Conservation (phyloP, 2,329 filamentous ascomycete genomes). For the Arthrobotrys conoides region DNA sequence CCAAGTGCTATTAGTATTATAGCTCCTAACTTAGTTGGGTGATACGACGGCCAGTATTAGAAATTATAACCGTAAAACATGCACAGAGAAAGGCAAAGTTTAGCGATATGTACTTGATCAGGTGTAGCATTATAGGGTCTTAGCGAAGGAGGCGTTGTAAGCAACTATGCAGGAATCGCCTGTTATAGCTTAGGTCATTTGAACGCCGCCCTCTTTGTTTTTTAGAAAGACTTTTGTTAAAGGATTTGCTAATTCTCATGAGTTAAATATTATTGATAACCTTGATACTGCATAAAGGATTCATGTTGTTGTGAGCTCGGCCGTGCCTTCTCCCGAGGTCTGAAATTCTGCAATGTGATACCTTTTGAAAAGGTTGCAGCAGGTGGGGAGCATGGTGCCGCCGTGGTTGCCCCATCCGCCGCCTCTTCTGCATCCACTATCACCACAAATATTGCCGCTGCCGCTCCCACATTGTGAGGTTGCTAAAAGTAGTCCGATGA, state of each 20-base stretch:
- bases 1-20: slow-evolving; percentile 18
- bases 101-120: slow-evolving; percentile 39
- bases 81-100: slow-evolving; percentile 31
- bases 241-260: slow-evolving; percentile 16
- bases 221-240: not conserved
- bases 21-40: slow-evolving; percentile 18
- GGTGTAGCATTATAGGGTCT: slow-evolving; percentile 28
- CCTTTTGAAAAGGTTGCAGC: not conserved
- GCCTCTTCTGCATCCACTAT: slow-evolving; percentile 13
- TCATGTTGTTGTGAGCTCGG: slow-evolving; percentile 6
- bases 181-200: slow-evolving; percentile 12
- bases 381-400: slow-evolving; percentile 5
- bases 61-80: slow-evolving; percentile 40
- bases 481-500: slow-evolving; percentile 22
- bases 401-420: slow-evolving; percentile 24
- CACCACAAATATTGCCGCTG: slow-evolving; percentile 12
- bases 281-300: slow-evolving; percentile 14
- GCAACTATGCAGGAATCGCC: slow-evolving; percentile 15
- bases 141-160: slow-evolving; percentile 26
- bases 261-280: slow-evolving; percentile 8
- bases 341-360: slow-evolving; percentile 15
- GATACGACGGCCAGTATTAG: slow-evolving; percentile 26
- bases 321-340: slow-evolving; percentile 17
- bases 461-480: not conserved
- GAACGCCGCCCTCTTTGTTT: not conserved